phyloP scores from a whole-genome alignment of 805 yeast species.

The Suhomyces sp. region DNA sequence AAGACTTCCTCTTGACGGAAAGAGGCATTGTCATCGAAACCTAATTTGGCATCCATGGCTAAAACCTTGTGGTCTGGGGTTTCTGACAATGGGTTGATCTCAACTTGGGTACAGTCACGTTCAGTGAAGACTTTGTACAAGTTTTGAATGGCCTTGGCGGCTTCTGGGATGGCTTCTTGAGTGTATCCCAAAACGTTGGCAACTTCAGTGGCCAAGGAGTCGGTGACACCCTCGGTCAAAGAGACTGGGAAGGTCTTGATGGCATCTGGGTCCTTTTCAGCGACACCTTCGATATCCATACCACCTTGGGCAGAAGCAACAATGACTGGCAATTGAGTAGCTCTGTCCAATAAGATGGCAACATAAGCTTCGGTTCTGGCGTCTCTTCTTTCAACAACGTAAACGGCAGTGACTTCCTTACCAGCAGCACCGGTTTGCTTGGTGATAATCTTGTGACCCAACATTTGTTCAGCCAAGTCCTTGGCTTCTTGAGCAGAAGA shows the following conservation, averaged over 20 bases:
- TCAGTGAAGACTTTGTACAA: conserved; percentile 87
- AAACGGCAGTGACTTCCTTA: conserved; percentile 94
- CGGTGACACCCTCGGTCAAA: conserved; percentile 77
- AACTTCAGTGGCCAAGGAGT: conserved; percentile 68
- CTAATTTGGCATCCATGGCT: conserved; percentile 99
- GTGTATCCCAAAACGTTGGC: conserved; percentile 84
- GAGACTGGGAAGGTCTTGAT: conserved; percentile 85
- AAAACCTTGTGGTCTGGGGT: conserved; percentile 84
- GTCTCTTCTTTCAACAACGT: conserved; percentile 91
- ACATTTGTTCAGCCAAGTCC: conserved; percentile 84
- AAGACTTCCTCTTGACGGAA: conserved; percentile 94
- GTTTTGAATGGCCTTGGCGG: conserved; percentile 82
- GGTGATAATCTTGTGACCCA: conserved; percentile 89
- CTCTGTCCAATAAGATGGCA: conserved; percentile 93
- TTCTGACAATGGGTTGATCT: conserved; percentile 97
- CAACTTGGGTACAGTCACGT: conserved; percentile 96
- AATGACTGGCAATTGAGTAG: conserved; percentile 83
- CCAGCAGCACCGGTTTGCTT: conserved; percentile 98
- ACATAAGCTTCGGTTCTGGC: conserved; percentile 94
- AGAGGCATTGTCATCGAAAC: conserved; percentile 94
- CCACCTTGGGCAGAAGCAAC: conserved; percentile 99
- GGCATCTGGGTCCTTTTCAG: conserved; percentile 84
- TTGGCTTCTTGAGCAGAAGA: conserved; percentile 82
- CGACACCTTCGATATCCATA: conserved; percentile 99
- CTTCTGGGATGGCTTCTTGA: conserved; percentile 72